A percentile compares a stretch with the other conserved stretches of the same genome.
Evolutionary conservation across 306 rosid genomes (phyloP).

Genomic region (Clitoria ternatea): DNA sequence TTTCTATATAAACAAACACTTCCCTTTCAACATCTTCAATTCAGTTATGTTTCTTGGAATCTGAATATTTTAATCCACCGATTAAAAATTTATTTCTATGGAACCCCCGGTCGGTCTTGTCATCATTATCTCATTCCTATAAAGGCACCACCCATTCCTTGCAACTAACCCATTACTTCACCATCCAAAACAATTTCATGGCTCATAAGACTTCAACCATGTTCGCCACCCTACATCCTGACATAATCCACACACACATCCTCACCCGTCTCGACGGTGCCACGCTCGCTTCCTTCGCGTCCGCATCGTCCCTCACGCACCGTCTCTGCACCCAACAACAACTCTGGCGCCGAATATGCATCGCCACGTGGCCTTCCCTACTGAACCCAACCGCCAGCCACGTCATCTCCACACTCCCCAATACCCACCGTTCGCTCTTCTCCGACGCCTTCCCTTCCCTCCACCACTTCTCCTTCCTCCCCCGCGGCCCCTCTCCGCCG

Average conservation of each 20-base stretch:
- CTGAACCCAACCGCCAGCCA: constrained; percentile 20
- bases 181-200: not conserved
- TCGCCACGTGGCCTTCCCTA: constrained; percentile 66
- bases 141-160: too few relatives aligned
- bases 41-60: too few relatives aligned
- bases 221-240: constrained; percentile 50
- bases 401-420: constrained; percentile 49
- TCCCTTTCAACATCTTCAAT: too few relatives aligned
- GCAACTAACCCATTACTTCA: too few relatives aligned
- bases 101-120: too few relatives aligned
- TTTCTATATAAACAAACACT: too few relatives aligned
- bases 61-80: too few relatives aligned
- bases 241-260: constrained; percentile 60
- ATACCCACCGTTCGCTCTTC: constrained; percentile 65
- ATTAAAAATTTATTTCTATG: too few relatives aligned
- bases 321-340: constrained; percentile 44
- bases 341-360: constrained; percentile 60
- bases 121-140: too few relatives aligned
- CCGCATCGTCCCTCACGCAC: constrained; percentile 51
- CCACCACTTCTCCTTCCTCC: constrained; percentile 8
- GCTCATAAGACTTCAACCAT: not conserved
- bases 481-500: not conserved
- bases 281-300: constrained; percentile 45
- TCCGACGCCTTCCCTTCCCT: constrained; percentile 63
- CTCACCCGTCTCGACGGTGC: constrained; percentile 72